Conservation (phyloP, 495 filamentous ascomycete genomes). For the Penicillium samsonianum region DNA sequence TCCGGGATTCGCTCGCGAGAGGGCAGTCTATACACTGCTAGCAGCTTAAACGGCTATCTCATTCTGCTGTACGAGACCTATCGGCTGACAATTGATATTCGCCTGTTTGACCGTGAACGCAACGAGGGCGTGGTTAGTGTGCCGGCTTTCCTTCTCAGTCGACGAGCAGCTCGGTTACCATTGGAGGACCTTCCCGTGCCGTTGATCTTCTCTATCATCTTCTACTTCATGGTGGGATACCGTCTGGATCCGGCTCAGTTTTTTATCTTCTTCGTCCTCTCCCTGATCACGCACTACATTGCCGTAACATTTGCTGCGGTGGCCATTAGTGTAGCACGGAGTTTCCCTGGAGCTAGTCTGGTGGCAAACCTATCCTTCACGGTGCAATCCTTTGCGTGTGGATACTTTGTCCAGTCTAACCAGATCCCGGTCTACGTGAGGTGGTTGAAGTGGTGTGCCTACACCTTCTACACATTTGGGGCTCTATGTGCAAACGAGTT, state of each 20-base stretch:
- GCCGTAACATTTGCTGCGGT: constrained; percentile 61
- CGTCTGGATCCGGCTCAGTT: constrained; percentile 59
- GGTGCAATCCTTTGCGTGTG: constrained; percentile 67
- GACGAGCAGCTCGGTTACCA: constrained; percentile 62
- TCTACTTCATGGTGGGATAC: constrained; percentile 77
- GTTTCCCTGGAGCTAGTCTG: constrained; percentile 62
- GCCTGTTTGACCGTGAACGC: constrained; percentile 70
- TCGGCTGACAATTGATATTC: constrained; percentile 67
- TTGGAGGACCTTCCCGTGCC: constrained; percentile 71
- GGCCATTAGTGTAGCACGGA: constrained; percentile 59
- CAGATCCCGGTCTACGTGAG: constrained; percentile 72
- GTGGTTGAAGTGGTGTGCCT: constrained; percentile 64
- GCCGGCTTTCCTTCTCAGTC: constrained; percentile 62
- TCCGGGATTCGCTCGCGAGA: constrained; percentile 61
- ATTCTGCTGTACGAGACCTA: constrained; percentile 73
- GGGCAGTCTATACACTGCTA: constrained; percentile 66
- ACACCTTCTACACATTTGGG: constrained; percentile 66
- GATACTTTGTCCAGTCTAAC: constrained; percentile 69
- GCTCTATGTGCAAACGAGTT: constrained; percentile 71
- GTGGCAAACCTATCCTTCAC: constrained; percentile 71
- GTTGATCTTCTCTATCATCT: constrained; percentile 64
- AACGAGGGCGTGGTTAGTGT: constrained; percentile 70
- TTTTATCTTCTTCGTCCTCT: constrained; percentile 66
- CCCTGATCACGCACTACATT: constrained; percentile 65
- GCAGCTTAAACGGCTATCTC: constrained; percentile 70